These are phyloP conservation scores for Allomyces javanicus DNA, from an alignment of 192 early-diverging fungal genomes.

Conservation along the genomic window DNA sequence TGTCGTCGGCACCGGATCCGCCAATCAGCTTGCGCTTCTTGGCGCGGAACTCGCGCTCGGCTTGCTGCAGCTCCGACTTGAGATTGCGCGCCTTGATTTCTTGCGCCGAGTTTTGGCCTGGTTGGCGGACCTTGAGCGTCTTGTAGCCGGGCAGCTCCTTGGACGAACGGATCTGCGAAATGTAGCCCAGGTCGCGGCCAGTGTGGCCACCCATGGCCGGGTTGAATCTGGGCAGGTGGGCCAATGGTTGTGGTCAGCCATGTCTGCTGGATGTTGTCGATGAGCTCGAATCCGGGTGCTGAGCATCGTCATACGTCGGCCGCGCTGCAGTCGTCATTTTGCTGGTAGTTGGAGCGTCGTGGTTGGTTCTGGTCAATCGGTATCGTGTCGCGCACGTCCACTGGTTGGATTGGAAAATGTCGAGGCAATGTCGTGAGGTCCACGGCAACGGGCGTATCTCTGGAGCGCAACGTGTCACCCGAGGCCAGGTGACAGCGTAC, in stretches of 20 bases:
- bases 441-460: not conserved
- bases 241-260: constrained; percentile 6
- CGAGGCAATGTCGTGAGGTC: not conserved
- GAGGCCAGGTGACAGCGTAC: no score
- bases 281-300: constrained; percentile 38
- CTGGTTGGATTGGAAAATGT: not conserved
- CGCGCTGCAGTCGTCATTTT: constrained; percentile 44
- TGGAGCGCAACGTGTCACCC: no score
- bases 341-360: not conserved
- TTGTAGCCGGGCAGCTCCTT: constrained; percentile 51
- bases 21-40: constrained; percentile 14
- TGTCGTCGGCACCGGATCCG: constrained; percentile 16
- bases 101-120: constrained; percentile 33
- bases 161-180: not conserved
- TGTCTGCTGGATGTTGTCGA: constrained; percentile 42
- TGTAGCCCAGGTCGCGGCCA: not conserved
- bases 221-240: not conserved
- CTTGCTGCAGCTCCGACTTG: constrained; percentile 39
- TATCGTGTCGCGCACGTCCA: no score
- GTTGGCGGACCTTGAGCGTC: constrained; percentile 49
- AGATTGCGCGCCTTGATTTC: constrained; percentile 42
- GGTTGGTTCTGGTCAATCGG: no score
- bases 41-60: constrained; percentile 44
- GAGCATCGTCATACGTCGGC: constrained; percentile 58
- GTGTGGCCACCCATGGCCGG: constrained; percentile 3